Evolutionary conservation across 495 filamentous ascomycete species (phyloP), one percentile per base, ranked within the genome.

Genomic region (Aspergillus bertholletiae): DNA sequence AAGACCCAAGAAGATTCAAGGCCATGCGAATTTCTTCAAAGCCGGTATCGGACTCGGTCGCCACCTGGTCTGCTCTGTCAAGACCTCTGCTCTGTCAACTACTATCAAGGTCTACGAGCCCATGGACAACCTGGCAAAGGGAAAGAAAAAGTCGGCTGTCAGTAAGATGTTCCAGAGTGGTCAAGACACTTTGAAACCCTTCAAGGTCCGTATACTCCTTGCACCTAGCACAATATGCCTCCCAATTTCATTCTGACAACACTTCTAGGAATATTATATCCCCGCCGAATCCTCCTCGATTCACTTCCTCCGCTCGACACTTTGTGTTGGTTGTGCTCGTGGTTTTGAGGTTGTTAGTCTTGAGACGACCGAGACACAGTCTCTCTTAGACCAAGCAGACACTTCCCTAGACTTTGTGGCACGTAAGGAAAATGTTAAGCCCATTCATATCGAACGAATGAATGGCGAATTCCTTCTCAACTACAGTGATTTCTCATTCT

Each of bases 91-190:
- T 7, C 78, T 97, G 23, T 93, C 88, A 37, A 94, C 89, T 8
- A 97, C 92, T 8, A 94, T 99, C 77, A 97, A 97, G 69, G 95
- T 97, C 8, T 96, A 88, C 72, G 95, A 99, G 70, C 95, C 95
- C 2, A 93, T 92, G 75, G 95, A 97, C 64, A 85, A 88, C 40
- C 82, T 94, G 74, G 85, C 88, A 20, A 90, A 89, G 70, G 85
- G 87, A 21, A 90, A 90, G 74, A 95, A 91, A 75, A 93, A 93
- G 59, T 91, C 90, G 46, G 92, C 94, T 20, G 85, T 97, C 45
- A 85, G 88, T 57, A 95, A 92, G 76, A 92, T 99, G 86, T 92
- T 97, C 75, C 88, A 90, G 66, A 85, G 88, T 55, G 88, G 90
- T 12, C 91, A 96, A 64, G 95, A 99, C 60, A 89, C 94, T 46